Percentiles rank a stretch among this genome's conserved stretches.
Evolutionary conservation across 345 rosid genomes (phyloP).

Genomic region (Microcos paniculata): DNA sequence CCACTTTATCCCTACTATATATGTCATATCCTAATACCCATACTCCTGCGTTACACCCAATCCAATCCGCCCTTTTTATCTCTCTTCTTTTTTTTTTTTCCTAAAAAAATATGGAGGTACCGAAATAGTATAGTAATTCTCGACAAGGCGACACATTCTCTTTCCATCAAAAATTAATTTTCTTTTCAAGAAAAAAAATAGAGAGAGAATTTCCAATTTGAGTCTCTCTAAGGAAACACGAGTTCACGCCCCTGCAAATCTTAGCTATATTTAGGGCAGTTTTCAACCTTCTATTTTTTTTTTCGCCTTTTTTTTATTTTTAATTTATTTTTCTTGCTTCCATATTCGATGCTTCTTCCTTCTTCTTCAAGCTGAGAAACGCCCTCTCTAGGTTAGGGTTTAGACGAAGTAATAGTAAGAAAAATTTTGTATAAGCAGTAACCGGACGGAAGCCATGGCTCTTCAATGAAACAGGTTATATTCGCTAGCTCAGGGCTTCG

Average conservation of each 20-base stretch:
- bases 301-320: not conserved
- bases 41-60: not conserved
- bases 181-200: not conserved
- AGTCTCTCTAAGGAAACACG: conserved; percentile 37
- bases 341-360: conserved; percentile 26
- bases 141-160: conserved; percentile 10
- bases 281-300: not conserved
- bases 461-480: conserved; percentile 33
- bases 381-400: conserved; percentile 31
- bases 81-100: not conserved
- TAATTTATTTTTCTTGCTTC: not conserved
- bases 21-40: not conserved
- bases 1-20: not conserved
- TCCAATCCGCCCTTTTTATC: not conserved
- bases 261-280: conserved; percentile 32
- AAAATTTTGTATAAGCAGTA: not conserved
- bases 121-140: not conserved
- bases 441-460: conserved; percentile 7
- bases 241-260: conserved; percentile 32
- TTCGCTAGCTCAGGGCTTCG: conserved; percentile 11
- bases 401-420: not conserved
- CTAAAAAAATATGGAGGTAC: too few relatives aligned
- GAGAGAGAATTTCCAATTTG: conserved; percentile 20
- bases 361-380: conserved; percentile 10
- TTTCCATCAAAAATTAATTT: not conserved